A percentile compares a stretch with the other conserved stretches of the same genome.
Conservation (phyloP, 352 stramenopile species). For the Plasmopara halstedii region DNA sequence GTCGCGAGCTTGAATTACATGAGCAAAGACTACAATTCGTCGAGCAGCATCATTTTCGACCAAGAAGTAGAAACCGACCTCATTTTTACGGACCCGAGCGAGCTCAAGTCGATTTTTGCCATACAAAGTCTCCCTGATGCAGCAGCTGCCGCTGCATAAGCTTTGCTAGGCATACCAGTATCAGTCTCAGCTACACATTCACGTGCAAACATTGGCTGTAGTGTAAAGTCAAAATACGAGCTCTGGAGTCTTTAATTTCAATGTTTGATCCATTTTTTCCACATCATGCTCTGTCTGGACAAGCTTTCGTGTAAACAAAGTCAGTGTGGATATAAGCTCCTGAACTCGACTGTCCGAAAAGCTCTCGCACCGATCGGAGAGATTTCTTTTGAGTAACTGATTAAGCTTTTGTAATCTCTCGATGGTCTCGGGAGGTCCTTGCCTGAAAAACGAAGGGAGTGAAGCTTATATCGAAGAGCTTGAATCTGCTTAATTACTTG, state of each 20-base stretch:
- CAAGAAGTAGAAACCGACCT: conserved; percentile 67
- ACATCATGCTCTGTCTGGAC: conserved; percentile 32
- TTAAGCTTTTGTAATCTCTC: conserved; percentile 65
- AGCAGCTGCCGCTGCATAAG: conserved; percentile 22
- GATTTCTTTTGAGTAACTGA: conserved; percentile 65
- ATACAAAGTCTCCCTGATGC: conserved; percentile 39
- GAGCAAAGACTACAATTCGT: conserved; percentile 48
- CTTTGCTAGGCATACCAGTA: conserved; percentile 15
- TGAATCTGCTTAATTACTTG: conserved; percentile 9
- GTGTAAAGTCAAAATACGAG: conserved; percentile 27
- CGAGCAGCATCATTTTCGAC: conserved; percentile 62
- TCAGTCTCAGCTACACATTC: conserved; percentile 10
- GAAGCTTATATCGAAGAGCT: conserved; percentile 22
- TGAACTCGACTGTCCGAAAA: conserved; percentile 47
- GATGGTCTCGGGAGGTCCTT: conserved; percentile 65
- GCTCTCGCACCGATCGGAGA: conserved; percentile 43
- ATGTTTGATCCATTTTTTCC: conserved; percentile 37
- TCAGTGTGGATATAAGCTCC: conserved; percentile 42
- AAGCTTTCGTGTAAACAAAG: conserved; percentile 44
- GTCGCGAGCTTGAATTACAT: conserved; percentile 36
- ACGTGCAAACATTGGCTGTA: conserved; percentile 18
- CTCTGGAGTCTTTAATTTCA: conserved; percentile 39
- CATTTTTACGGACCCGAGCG: conserved; percentile 71
- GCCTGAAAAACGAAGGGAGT: conserved; percentile 39
- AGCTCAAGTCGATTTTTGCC: conserved; percentile 68